Evolutionary conservation across 176 grass and related monocot species (phyloP).

Genomic region (Otatea glauca): DNA sequence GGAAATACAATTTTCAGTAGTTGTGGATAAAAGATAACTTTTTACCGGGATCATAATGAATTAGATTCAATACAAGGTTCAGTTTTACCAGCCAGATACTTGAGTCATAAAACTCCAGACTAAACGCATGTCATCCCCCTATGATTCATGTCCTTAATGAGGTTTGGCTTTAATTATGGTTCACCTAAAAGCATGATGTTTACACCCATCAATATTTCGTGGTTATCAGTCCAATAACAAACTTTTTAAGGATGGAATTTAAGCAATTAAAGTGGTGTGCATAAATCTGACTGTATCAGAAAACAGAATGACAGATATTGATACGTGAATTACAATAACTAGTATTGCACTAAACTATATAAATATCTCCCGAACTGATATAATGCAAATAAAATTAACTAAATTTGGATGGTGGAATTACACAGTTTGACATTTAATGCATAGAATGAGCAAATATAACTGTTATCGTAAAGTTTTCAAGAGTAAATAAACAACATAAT

Average conservation of each 20-base stretch:
- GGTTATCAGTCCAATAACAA: background rate
- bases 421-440: background rate
- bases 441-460: constrained; percentile 8
- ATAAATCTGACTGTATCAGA: background rate
- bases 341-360: background rate
- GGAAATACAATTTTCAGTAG: background rate
- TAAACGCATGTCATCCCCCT: background rate
- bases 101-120: background rate
- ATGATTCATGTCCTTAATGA: background rate
- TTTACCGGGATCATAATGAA: background rate
- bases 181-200: background rate
- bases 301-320: background rate
- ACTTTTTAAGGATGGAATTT: background rate
- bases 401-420: background rate
- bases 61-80: constrained; percentile 7
- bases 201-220: background rate
- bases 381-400: background rate
- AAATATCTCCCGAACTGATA: background rate
- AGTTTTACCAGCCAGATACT: background rate
- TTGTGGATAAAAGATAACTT: background rate
- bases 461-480: background rate
- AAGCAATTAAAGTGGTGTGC: background rate
- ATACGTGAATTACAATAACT: background rate
- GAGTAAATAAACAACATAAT: too few relatives aligned
- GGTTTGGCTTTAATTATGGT: background rate